Evolutionary conservation across 1,284 basidiomycete species (phyloP), one percentile per base, ranked within the genome.

Genomic region (Trichosporon sp.): DNA sequence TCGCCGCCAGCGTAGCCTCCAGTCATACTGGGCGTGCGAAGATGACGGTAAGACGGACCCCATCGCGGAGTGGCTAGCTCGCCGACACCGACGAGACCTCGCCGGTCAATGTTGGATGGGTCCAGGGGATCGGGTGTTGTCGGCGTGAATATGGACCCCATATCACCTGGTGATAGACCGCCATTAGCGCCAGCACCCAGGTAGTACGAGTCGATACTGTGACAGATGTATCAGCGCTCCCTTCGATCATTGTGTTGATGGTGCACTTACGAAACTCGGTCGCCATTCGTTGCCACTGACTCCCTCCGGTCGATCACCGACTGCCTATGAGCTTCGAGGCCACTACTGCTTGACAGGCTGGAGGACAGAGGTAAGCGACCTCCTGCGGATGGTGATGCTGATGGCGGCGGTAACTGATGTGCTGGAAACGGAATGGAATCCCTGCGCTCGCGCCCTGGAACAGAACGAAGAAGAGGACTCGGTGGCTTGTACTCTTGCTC

Each of bases 51-150:
- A 3, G 79, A 76, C 69, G 82, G 82, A 62, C 86, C 85, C 95
- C 94, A 99, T 68, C 94, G 86, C 37, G 95, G 95, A n/a, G 95
- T 98, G 7, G 93, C 84, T n/a, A 98, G 86, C 81, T 98, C 95
- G 37, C 95, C 95, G 10, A 98, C 90, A 21, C 95, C 95, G 61
- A 98, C 88, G 44, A 98, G 86, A 25, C 87, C 90, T 16, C 88
- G 86, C 62, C 95, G 85, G 81, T 99, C 95, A 69, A 95, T 92
- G 67, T 84, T 81, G 10, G 89, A 87, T 11, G 91, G 90, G 80
- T 93, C 89, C 69, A 70, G 61, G 52, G 67, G 62, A 19, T 75
- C 73, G 13, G 79, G 76, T 0, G 75, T 75, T 3, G 63, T 63
- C 1, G 77, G 75, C 11, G 74, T 72, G 57, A 61, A 65, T 3